Evolutionary conservation across 1,139 yeast species (phyloP), one percentile per base, ranked within the genome.

Genomic region (Pichia sp.): DNA sequence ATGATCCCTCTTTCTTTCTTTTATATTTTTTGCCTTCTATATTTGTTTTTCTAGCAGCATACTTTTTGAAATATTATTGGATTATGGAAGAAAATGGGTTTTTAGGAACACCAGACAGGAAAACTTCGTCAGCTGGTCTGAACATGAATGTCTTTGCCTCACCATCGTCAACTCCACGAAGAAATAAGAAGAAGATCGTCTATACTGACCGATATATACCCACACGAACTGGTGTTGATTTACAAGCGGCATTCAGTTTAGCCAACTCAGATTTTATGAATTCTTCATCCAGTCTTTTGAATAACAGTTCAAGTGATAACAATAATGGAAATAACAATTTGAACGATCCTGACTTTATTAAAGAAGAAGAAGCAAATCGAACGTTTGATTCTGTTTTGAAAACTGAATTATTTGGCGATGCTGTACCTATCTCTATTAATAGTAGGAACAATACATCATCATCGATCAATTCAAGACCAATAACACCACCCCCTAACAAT

Each of bases 191-290:
- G 44, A 72, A 73, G 52, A 63, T 74, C 6, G 68, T 75, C 26
- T 86, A 83, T 65, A 81, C 87, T 52, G 97, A 90, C 64, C 69
- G 98, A 48, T 88, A 82, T 65, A 86, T 92, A 40, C 97, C 97
- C 7, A 81, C 79, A 53, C 68, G 97, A 51, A 81, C 85, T 2
- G 96, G 96, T 0, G 78, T 88, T 38, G 95, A 89, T 60, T 70
- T 90, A 18, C 95, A 88, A 60, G 90, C 97, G 0, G 96, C 96
- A 1, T 81, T 86, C 73, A 74, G 86, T 62, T 67, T 86, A 58
- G 72, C 79, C 3, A 56, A 56, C 27, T 57, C 57, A 8, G 49
- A 56, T 4, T 42, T 51, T 31, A 44, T 49, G 10, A 7, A 42
- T 30, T 41, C 47, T 5, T 38, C 51, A 0, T 28, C 45, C 7